A percentile compares a stretch with the other conserved stretches of the same genome.
These are phyloP conservation scores for Alternaria rosae DNA, from an alignment of 2,329 filamentous ascomycete genomes.

Conservation along the genomic window DNA sequence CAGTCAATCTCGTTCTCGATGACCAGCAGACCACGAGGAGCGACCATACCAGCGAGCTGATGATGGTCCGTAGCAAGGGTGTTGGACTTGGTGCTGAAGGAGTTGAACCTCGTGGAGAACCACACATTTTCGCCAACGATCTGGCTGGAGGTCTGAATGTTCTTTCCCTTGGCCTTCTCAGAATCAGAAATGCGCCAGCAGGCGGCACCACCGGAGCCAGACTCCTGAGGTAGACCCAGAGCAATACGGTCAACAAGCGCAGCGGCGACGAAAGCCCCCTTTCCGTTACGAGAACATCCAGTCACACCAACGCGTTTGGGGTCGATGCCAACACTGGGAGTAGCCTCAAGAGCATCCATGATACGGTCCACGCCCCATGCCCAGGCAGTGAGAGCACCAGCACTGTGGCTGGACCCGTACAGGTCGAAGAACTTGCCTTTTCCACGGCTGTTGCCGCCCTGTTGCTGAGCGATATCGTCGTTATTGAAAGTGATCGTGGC, in stretches of 20 bases:
- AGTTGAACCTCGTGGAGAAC: conserved; percentile 66
- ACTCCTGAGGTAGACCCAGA: conserved; percentile 69
- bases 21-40: conserved; percentile 63
- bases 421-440: conserved; percentile 67
- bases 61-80: conserved; percentile 66
- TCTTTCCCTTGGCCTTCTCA: conserved; percentile 61
- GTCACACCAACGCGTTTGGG: conserved; percentile 60
- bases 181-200: conserved; percentile 63
- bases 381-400: conserved; percentile 68
- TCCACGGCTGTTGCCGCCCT: conserved; percentile 56
- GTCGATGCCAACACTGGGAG: conserved; percentile 56
- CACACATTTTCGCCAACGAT: conserved; percentile 69
- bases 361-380: conserved; percentile 69
- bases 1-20: conserved; percentile 67
- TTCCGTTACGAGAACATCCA: conserved; percentile 70
- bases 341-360: conserved; percentile 65
- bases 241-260: conserved; percentile 67
- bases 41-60: conserved; percentile 63
- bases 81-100: conserved; percentile 57
- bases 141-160: conserved; percentile 67
- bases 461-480: conserved; percentile 64
- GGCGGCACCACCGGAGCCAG: conserved; percentile 66
- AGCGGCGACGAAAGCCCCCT: conserved; percentile 68
- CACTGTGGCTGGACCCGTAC: conserved; percentile 63
- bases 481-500: conserved; percentile 68